Conservation (phyloP, 495 filamentous ascomycete genomes). For the Penicillium mononematosum region DNA sequence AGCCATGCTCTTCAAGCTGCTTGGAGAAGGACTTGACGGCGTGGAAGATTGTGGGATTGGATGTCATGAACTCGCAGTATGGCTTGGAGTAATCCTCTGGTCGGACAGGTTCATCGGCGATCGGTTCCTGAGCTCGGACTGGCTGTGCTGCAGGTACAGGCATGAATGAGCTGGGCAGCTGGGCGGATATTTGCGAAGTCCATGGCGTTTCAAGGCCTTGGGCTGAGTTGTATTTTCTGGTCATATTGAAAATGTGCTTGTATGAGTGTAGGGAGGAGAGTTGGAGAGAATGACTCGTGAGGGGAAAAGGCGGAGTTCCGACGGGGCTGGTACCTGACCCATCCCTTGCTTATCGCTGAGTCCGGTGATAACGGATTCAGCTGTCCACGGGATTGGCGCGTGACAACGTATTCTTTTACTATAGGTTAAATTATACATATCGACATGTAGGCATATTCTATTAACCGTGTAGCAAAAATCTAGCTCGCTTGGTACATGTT, state of each 20-base stretch:
- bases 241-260: constrained; percentile 22
- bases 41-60: constrained; percentile 92
- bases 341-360: constrained; percentile 26
- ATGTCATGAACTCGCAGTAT: constrained; percentile 82
- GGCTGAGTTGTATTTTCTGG: constrained; percentile 22
- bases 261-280: constrained; percentile 4
- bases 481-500: background rate
- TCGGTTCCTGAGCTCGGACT: constrained; percentile 16
- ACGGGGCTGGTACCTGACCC: constrained; percentile 14
- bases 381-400: too few relatives aligned
- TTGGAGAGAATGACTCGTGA: constrained; percentile 21
- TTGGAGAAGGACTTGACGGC: constrained; percentile 72
- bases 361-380: constrained; percentile 17
- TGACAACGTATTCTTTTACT: background rate
- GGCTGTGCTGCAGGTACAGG: constrained; percentile 15
- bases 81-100: constrained; percentile 72
- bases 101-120: constrained; percentile 23
- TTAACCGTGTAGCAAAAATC: background rate
- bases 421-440: background rate
- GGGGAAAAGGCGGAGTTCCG: constrained; percentile 27
- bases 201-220: constrained; percentile 28
- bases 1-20: constrained; percentile 69
- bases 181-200: constrained; percentile 25
- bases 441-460: too few relatives aligned
- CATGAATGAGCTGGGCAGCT: constrained; percentile 19